Evolutionary conservation across 257 asterid species (phyloP), one percentile per base, ranked within the genome.

Genomic region (Nicotiana noctiflora): DNA sequence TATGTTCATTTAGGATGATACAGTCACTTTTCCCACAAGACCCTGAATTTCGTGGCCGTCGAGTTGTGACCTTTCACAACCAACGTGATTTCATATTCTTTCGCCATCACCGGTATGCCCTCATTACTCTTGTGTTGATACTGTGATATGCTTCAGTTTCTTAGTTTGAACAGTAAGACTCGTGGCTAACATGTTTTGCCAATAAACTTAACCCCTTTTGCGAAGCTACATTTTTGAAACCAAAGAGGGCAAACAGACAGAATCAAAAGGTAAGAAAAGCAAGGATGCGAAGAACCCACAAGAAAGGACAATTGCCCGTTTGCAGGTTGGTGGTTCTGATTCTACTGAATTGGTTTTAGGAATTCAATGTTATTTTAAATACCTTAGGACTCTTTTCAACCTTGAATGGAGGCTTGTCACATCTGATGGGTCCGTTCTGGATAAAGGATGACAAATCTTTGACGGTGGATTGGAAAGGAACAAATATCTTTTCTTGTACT

Each of bases 61-160:
- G 98, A 87, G 98, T 93, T 79, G 98, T 91, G 81, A 93, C 98
- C 40, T 95, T 95, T 61, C 99, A 93, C 90, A 93, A 95, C 84
- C 99, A 95, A 81, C 97, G 99, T 75, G 99, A 93, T 83, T 95
- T 91, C 80, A 88, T 95, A 82, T 95, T 95, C 83, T 93, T 95
- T 90, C 97, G 97, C 57, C 98, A 93, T 86, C 97, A 92, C 77
- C 94, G 99, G 97, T 94, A 31, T 82, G 85, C 59, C 65, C 79
- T 34, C 63, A 57, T 81, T 57, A 37, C 61, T 51, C 82, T 21
- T 65, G 63, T 75, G 31, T 79, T 79, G 9, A 57, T 76, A 8
- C 29, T 37, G 49, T 8, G 11, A 40, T 40, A 8, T 40, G 11
- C 25, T 52, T 75, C 52, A 76, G 40, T 74, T 23, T 74, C 44